phyloP scores from a whole-genome alignment of 345 rosid genomes.

The Citrus unshiu region DNA sequence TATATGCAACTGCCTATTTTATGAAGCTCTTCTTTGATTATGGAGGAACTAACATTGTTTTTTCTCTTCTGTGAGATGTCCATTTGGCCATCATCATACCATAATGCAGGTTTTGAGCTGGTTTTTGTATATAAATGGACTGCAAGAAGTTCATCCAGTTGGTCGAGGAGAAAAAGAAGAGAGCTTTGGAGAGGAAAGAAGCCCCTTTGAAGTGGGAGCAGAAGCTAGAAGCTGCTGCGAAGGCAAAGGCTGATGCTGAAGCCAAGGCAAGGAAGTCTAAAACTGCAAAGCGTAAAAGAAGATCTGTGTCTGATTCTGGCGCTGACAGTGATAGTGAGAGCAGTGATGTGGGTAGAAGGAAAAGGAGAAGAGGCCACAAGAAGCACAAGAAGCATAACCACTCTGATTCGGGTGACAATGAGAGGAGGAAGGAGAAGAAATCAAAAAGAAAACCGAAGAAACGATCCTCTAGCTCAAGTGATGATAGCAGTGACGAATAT shows the following conservation, averaged over 20 bases:
- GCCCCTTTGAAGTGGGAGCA: slow-evolving; percentile 96
- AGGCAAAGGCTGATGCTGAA: slow-evolving; percentile 65
- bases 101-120: slow-evolving; percentile 83
- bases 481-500: slow-evolving; percentile 38
- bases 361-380: slow-evolving; percentile 43
- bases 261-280: slow-evolving; percentile 56
- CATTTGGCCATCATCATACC: slow-evolving; percentile 74
- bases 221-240: slow-evolving; percentile 89
- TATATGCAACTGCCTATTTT: not conserved
- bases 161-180: slow-evolving; percentile 94
- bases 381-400: slow-evolving; percentile 53
- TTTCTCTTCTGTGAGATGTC: slow-evolving; percentile 97
- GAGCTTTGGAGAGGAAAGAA: slow-evolving; percentile 72
- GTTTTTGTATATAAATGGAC: slow-evolving; percentile 67
- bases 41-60: slow-evolving; percentile 78
- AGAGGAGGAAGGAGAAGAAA: slow-evolving; percentile 50
- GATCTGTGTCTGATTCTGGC: slow-evolving; percentile 38
- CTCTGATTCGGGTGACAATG: slow-evolving; percentile 50
- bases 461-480: slow-evolving; percentile 34
- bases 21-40: slow-evolving; percentile 10
- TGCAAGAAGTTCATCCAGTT: slow-evolving; percentile 90
- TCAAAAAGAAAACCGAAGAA: slow-evolving; percentile 46
- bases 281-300: slow-evolving; percentile 50
- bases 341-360: slow-evolving; percentile 46
- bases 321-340: slow-evolving; percentile 41